Percentiles rank a stretch among this genome's conserved stretches.
phyloP scores from a whole-genome alignment of 2,329 filamentous ascomycete genomes.

The Cadophora gregata region DNA sequence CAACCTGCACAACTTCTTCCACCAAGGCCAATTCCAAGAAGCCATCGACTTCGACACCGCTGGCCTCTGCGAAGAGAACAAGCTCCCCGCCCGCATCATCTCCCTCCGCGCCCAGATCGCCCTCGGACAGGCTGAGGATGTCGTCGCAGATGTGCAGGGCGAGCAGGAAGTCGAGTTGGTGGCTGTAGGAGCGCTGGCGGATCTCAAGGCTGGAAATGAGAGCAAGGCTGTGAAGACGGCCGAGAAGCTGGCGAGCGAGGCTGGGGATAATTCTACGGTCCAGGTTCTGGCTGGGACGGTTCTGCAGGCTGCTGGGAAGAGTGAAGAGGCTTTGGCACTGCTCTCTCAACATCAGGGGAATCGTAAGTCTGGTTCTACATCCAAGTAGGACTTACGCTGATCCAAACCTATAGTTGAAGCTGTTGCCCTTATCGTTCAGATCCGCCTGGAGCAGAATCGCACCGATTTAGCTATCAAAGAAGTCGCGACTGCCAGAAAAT shows the following conservation, averaged over 20 bases:
- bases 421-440: constrained; percentile 88
- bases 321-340: constrained; percentile 83
- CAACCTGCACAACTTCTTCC: constrained; percentile 74
- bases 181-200: constrained; percentile 78
- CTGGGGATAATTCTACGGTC: constrained; percentile 77
- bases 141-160: constrained; percentile 70
- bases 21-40: constrained; percentile 83
- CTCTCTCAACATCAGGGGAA: constrained; percentile 85
- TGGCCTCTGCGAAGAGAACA: constrained; percentile 79
- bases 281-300: constrained; percentile 85
- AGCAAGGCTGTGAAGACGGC: constrained; percentile 67
- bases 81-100: constrained; percentile 76
- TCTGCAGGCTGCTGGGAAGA: constrained; percentile 77
- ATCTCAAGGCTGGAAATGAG: constrained; percentile 64
- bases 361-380: constrained; percentile 57
- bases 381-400: constrained; percentile 26
- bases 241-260: constrained; percentile 70
- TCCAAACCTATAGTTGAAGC: constrained; percentile 62
- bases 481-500: constrained; percentile 82
- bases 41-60: constrained; percentile 87
- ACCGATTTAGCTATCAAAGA: constrained; percentile 91
- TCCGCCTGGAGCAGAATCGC: constrained; percentile 89
- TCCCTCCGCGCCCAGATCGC: constrained; percentile 84
- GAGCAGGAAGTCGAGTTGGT: constrained; percentile 73
- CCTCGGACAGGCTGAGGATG: constrained; percentile 76